Evolutionary conservation across 2,329 filamentous ascomycete genomes (phyloP), one percentile per base, ranked within the genome.

Genomic region (Macroventuria anomochaeta): DNA sequence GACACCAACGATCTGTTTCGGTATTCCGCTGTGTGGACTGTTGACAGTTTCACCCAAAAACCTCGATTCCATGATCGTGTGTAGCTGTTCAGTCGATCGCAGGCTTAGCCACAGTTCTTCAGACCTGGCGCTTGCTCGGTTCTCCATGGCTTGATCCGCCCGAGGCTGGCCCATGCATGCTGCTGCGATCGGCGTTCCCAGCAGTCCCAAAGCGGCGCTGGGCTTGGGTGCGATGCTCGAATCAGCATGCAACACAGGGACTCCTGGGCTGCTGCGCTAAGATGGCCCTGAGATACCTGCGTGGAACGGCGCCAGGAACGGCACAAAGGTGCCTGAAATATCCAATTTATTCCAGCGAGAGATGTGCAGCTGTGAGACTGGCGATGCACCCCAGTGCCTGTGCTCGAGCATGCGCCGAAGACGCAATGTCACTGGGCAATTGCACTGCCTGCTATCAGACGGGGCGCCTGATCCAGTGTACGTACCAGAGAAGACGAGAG

Each of bases 81-180:
- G 57, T 56, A 47, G 53, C 47, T 57, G 49, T 55, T 46, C 55
- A 61, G 64, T 54, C 57, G 64, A 71, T 70, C 63, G 62, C 61
- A 60, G 52, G 46, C 53, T 60, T 57, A 57, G 58, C 57, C 53
- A 61, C 53, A 36, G 36, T 56, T 59, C 59, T 62, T 59, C 62
- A 63, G 60, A 57, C 58, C 42, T 34, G 46, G 46, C 53, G 44
- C 47, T 57, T 53, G 62, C 58, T 64, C 58, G 59, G 64, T 57
- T 62, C 58, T 57, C 57, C 59, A 57, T 61, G 44, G 52, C 41
- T 56, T 57, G 63, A 55, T 63, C 63, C 58, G 62, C 60, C 47
- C 59, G 57, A 48, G 31, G 36, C 40, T 54, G 59, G 59, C 40
- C 59, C 55, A 53, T 59, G 63, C 59, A 55, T 52, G 48, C 58